Base-by-base conservation (phyloP, 1,284 basidiomycete species). In the Trichosporon coremiiforme region DNA sequence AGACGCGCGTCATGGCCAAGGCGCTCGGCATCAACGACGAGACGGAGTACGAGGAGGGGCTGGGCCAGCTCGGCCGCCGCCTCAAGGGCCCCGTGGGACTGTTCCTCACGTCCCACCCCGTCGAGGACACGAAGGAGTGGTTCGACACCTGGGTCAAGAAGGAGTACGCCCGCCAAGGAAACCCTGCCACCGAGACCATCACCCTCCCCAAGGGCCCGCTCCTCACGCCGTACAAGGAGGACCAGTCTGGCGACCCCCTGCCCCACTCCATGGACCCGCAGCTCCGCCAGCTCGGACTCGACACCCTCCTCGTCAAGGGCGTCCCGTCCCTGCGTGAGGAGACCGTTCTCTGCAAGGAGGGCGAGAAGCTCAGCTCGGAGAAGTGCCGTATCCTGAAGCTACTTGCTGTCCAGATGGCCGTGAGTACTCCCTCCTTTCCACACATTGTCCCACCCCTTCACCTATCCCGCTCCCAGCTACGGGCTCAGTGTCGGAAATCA, bases 261-360 rank as follows among this genome's bases (percentile, higher is more conserved):
- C 94, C 96, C 33, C 95, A 98, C 83, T 94, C 93, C 76, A 93
- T 98, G 85, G 96, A 99, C 77, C 94, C 96, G 22, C 95, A 98
- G 80, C 86, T 99, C 67, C 89, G 96, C 69, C 91, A 92, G 80
- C 88, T 98, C 35, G 97, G 97, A 12, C 86, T 99, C 67, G 87
- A 90, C 62, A 98, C 96, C 20, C 88, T 87, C 68, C 88, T 99
- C 85, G 88, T 91, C 73, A 89, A 88, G 74, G 97, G 96, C 69
- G 91, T 98, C 1, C 96, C 97, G 2, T 92, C 90, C 4, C 85
- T 99, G 68, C 88, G 89, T 64, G 87, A 86, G 68, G 86, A 92
- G n/a, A 95, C 96, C 80, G 87, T 88, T 65, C 85, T 99, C 64
- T 98, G 96, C 84, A 89, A 89, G 78, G 85, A 91, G 81, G 95